Evolutionary conservation across 148 eudicot genomes (phyloP), one percentile per base, ranked within the genome.

Genomic region (Drosera capensis): DNA sequence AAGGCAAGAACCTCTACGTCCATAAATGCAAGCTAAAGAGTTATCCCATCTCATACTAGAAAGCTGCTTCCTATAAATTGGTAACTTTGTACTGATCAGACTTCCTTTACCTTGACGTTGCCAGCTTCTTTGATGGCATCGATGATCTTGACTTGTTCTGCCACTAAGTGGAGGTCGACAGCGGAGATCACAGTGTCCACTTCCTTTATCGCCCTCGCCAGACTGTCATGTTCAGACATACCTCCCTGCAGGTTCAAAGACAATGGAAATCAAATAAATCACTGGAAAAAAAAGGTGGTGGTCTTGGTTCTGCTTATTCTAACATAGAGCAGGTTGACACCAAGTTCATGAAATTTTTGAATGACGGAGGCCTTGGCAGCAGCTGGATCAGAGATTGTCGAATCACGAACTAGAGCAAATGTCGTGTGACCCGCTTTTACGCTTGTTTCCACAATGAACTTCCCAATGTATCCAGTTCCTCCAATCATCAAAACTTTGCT

Each of bases 401-500:
- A 37, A 8, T 37, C 40, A 8, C 40, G 40, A 14, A 37, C 40
- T 3, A 37, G 40, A 37, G 40, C 40, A 37, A 37, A 37, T 3
- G 40, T 37, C n/a, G 40, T 8, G 40, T 37, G 40, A 14, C n/a
- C 14, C 4, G 40, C 14, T 8, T 11, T 14, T 7, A 13, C 17
- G 40, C 40, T 37, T 14, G 17, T 3, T 37, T 37, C 17, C 17
- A 14, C 40, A 3, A 37, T 8, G 40, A 7, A 16, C 3, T 8
- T 3, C 14, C 14, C 40, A 7, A 37, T 4, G 17, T 3, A 8
- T 4, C 40, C 17, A 7, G 40, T 37, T 37, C 82, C 7, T 77
- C 88, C 41, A 75, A 80, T 46, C 49, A 62, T 23, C 72, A 81
- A 82, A 64, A 80, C 63, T 54, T 74, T 13, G 40, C 58, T 17